These are phyloP conservation scores for Periconia sp. DNA, from an alignment of 2,329 filamentous ascomycete genomes.

Conservation along the genomic window DNA sequence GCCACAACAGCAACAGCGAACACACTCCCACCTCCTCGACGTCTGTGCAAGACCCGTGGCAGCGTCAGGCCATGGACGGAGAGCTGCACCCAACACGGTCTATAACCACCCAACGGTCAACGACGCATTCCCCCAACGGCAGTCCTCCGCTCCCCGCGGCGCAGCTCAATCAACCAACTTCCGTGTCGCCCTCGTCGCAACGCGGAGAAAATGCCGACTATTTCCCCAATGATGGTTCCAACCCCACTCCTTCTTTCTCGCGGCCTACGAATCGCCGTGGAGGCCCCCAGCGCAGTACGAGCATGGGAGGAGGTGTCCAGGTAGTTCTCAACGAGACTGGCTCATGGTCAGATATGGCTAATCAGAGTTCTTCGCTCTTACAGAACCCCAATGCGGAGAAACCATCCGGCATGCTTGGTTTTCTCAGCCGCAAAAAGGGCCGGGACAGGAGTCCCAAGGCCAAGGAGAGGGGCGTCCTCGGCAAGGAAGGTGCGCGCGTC, in stretches of 20 bases:
- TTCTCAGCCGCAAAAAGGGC: constrained; percentile 86
- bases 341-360: constrained; percentile 88
- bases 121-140: constrained; percentile 51
- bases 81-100: constrained; percentile 41
- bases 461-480: constrained; percentile 87
- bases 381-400: constrained; percentile 42
- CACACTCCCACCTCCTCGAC: constrained; percentile 33
- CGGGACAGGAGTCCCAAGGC: constrained; percentile 91
- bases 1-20: constrained; percentile 38
- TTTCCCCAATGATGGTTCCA: constrained; percentile 34
- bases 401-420: constrained; percentile 84
- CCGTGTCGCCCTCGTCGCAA: constrained; percentile 35
- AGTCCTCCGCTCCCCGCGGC: constrained; percentile 47
- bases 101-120: constrained; percentile 42
- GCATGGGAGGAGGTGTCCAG: constrained; percentile 81
- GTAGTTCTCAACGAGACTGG: constrained; percentile 87
- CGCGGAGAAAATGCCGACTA: constrained; percentile 39
- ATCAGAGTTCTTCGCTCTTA: constrained; percentile 75
- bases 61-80: constrained; percentile 37
- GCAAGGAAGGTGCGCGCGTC: constrained; percentile 85
- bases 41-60: constrained; percentile 36
- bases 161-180: constrained; percentile 24
- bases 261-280: constrained; percentile 52
- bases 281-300: constrained; percentile 69
- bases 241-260: constrained; percentile 35